phyloP scores from a whole-genome alignment of 75 land plant genomes.

The Picea glauca region DNA sequence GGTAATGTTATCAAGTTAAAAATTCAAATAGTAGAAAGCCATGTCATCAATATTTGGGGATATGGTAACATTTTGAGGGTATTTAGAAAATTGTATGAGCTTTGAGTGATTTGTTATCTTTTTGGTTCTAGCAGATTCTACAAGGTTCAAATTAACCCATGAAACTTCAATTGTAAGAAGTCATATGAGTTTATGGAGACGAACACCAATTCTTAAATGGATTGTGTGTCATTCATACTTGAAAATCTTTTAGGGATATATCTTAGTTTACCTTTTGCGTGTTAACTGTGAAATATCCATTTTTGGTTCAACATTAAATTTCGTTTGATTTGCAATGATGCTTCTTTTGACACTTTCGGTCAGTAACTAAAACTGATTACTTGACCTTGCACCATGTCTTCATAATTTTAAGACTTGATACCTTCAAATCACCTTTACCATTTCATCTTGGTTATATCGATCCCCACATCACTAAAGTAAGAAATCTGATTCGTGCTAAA shows the following conservation, averaged over 20 bases:
- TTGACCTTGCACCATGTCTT: constrained; percentile 56
- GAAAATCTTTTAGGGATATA: neutral
- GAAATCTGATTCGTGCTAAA: no score
- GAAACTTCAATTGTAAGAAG: constrained; percentile 32
- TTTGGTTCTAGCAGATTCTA: constrained; percentile 18
- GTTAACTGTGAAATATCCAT: neutral
- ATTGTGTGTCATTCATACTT: constrained; percentile 18
- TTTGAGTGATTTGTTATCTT: neutral
- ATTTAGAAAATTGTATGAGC: no score
- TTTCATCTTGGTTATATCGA: neutral
- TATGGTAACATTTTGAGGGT: no score
- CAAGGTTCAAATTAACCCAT: constrained; percentile 26
- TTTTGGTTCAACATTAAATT: neutral
- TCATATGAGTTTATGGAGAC: constrained; percentile 18
- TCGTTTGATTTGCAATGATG: constrained; percentile 29
- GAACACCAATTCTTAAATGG: constrained; percentile 22
- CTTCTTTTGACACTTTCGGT: constrained; percentile 53
- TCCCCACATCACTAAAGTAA: neutral
- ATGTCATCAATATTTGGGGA: no score
- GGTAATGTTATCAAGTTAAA: no score
- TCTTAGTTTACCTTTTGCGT: neutral
- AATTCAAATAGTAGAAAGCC: no score
- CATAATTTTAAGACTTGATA: constrained; percentile 17
- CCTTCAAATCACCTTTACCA: neutral
- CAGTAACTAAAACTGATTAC: constrained; percentile 55